phyloP scores from a whole-genome alignment of 129 eudicot genomes.

The Helianthus tuberosus region DNA sequence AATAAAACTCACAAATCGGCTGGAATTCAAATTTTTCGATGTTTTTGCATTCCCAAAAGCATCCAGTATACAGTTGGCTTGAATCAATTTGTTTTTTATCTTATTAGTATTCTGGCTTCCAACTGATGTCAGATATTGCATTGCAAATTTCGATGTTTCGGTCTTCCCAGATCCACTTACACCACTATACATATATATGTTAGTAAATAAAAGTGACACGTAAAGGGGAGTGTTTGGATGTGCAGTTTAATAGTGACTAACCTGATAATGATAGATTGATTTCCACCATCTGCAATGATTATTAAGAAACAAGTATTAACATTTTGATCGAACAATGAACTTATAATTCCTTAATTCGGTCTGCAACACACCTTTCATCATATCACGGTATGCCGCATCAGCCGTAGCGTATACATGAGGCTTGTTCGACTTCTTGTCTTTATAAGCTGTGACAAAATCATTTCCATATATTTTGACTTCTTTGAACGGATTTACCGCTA shows the following conservation, averaged over 20 bases:
- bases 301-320: conserved; percentile 28
- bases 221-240: background rate
- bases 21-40: conserved; percentile 82
- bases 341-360: background rate
- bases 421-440: conserved; percentile 63
- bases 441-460: conserved; percentile 62
- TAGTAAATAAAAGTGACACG: background rate
- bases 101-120: conserved; percentile 69
- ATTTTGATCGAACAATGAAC: background rate
- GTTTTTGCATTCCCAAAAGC: conserved; percentile 98
- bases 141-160: conserved; percentile 90
- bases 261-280: conserved; percentile 91
- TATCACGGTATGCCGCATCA: conserved; percentile 74
- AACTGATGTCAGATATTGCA: conserved; percentile 79
- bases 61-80: conserved; percentile 77
- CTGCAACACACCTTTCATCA: conserved; percentile 63
- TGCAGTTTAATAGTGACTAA: conserved; percentile 21
- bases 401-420: conserved; percentile 92
- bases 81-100: conserved; percentile 59
- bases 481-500: conserved; percentile 92
- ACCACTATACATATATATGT: conserved; percentile 53
- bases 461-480: conserved; percentile 61
- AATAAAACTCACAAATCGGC: conserved; percentile 78
- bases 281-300: conserved; percentile 65
- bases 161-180: conserved; percentile 99